Evolutionary conservation across 306 rosid genomes (phyloP), one percentile per base, ranked within the genome.

Genomic region (Sindora glabra): DNA sequence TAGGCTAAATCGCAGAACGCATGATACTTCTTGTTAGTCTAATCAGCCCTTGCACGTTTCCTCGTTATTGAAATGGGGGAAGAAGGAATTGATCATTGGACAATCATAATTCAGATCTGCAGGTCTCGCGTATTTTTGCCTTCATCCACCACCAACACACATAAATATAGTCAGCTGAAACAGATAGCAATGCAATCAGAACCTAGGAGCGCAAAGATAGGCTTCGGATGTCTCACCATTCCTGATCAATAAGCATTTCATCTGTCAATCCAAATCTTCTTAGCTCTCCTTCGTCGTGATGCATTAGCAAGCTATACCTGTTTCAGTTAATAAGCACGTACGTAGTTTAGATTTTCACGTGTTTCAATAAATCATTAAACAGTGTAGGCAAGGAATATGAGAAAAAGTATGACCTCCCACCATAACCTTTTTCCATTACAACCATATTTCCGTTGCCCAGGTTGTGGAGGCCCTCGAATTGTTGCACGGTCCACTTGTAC

Each of bases 401-500:
- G 44, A 23, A 49, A 22, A 0, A 13, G 2, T 9, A 1, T 13
- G 81, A 85, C 97, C 96, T 81, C 77, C 96, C 97, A 40, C 96
- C 95, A 29, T 74, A 78, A 38, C 97, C 97, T 69, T 61, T 79
- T 64, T 79, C 84, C 97, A 91, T 87, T 33, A 87, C 97, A 12
- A 85, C 46, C 74, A 81, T 63, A 4, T 71, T 51, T 9, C 95
- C 89, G 42, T 91, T 91, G 34, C 76, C 70, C 54, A 91, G 36
- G 68, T 91, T 91, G 48, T 72, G 56, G 18, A 91, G 79, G 9
- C 80, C 57, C 49, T 91, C 92, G 14, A 85, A 91, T 46, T 91
- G 96, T 36, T 83, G 49, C 2, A 91, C 96, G 0, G 91, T 83
- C 97, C 97, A 91, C 55, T 91, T 83, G 74, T 85, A 91, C 96